Base-by-base conservation (phyloP, 805 yeast genomes). In the Lipomyces lipofer region DNA sequence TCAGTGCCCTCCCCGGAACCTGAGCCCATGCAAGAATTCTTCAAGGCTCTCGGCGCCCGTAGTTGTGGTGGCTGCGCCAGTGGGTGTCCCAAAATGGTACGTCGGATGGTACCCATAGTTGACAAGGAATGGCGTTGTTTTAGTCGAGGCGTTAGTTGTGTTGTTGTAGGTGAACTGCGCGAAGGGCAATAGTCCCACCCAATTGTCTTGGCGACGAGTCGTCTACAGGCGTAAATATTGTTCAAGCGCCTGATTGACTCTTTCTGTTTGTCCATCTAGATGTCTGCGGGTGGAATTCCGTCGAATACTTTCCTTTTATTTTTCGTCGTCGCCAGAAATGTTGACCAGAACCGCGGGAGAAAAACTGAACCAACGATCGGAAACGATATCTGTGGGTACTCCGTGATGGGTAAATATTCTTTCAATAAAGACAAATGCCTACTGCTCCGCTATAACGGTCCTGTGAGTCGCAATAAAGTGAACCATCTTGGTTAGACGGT, bases 401-500 rank as follows among this genome's bases (percentile, higher is more conserved):
- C 36, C 36, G 15, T 2, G 36, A 19, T 32, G 13, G 36, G 36
- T 19, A 2, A 32, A 32, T 8, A 32, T 12, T 15, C 15, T 15
- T 32, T 5, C 36, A 12, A 32, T 32, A 32, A 32, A 32, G n/a
- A 9, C 36, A 9, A n/a, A 2, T 15, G 36, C 36, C 15, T n/a
- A 32, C n/a, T 32, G n/a, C n/a, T n/a, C n/a, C n/a, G n/a, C n/a
- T n/a, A n/a, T n/a, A n/a, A n/a, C 44, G 5, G 35, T 25, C 17
- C 33, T 51, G 3, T 24, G 2, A 13, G 62, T 60, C 2, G 61
- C 51, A 1, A 63, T 52, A 36, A 63, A 64, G 29, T 54, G 64
- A 8, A 53, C 56, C 15, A 45, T 28, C 44, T 64, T 63, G 13
- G 66, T 50, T 7, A 63, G 51, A 17, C 59, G 27, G 49, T 64